Evolutionary conservation across 805 yeast genomes (phyloP), one percentile per base, ranked within the genome.

Genomic region (Candida bentonensis): DNA sequence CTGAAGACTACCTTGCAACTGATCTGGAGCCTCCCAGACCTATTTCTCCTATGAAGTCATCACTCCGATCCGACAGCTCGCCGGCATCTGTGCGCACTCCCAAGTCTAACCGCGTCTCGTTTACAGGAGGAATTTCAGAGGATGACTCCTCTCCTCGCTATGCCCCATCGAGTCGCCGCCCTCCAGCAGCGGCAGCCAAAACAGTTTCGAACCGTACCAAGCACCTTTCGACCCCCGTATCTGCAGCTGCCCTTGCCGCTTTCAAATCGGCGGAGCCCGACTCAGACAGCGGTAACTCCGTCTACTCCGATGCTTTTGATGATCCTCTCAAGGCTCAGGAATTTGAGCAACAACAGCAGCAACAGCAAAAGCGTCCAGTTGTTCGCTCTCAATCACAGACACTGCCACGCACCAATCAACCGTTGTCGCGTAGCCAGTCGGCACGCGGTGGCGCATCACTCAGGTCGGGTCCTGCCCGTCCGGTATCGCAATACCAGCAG

Each of bases 11-110:
- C 17, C 27, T 30, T 15, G 23, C 23, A 9, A 46, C 43, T 22
- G 46, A 47, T 23, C 53, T 50, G 27, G 47, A 47, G 27, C 58
- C 58, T 9, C 57, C 57, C 3, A 47, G 62, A 5, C 52, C 58
- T 9, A 47, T 46, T 21, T 57, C 63, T 21, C 65, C 65, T 17
- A 55, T 56, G 36, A 56, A 59, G 23, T 56, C 65, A 1, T 64
- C 65, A 3, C 45, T 61, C 42, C 53, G 56, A 27, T 11, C 11
- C 36, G 36, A 30, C 20, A 17, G 36, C 13, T 30, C 36, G 20
- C 36, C 36, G n/a, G 36, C 17, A 9, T 30, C 36, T 11, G 17
- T 30, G 7, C 11, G 36, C 7, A 30, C 36, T 4, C 27, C 27
- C 7, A 30, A 30, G 36, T 30, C 36, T 9, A 30, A 30, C 36